These are phyloP conservation scores for Plantago lanceolata DNA, from an alignment of 305 asterid genomes.

Conservation along the genomic window DNA sequence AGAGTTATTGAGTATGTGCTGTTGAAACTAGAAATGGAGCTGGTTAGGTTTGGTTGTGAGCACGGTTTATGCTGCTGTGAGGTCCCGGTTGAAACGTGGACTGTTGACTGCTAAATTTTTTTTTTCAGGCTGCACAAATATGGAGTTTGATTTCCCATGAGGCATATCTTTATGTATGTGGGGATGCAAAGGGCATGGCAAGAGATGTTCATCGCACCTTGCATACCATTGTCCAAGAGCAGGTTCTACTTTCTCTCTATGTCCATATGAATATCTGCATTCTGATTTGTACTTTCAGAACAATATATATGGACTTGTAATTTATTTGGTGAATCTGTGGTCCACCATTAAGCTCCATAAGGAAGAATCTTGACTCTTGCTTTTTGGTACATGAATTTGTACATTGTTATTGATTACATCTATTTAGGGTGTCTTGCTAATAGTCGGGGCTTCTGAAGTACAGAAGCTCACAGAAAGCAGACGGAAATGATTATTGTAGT, in stretches of 20 bases:
- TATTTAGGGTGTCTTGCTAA: neutral
- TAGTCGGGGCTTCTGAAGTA: neutral
- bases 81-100: neutral
- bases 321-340: neutral
- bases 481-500: neutral
- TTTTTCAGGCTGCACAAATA: conserved; percentile 48
- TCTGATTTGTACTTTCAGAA: neutral
- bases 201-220: conserved; percentile 73
- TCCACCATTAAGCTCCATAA: neutral
- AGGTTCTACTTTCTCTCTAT: conserved; percentile 28
- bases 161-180: conserved; percentile 74
- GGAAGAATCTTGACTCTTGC: conserved; percentile 4
- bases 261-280: neutral
- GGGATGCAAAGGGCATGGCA: conserved; percentile 91
- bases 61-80: too few relatives aligned
- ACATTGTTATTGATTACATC: neutral
- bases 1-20: too few relatives aligned
- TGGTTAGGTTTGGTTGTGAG: too few relatives aligned
- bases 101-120: neutral
- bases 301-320: neutral
- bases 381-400: conserved; percentile 3
- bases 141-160: conserved; percentile 61
- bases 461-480: neutral
- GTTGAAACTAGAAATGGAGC: too few relatives aligned
- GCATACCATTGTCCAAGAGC: conserved; percentile 68